These are phyloP conservation scores for Albugo laibachii DNA, from an alignment of 352 stramenopile genomes.

Conservation along the genomic window DNA sequence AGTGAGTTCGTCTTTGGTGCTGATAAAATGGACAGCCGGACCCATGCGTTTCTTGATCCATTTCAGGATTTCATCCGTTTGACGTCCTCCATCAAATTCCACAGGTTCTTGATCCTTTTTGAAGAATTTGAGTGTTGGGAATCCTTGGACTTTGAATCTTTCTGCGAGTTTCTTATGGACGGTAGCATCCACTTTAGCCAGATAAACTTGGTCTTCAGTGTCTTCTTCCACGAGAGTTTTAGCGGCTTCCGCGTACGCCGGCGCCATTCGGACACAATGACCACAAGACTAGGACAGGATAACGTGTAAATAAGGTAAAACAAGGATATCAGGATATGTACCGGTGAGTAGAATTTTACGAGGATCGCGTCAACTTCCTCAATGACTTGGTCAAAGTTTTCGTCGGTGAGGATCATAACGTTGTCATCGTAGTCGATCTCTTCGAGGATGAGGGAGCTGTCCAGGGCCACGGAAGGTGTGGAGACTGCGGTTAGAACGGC, in stretches of 20 bases:
- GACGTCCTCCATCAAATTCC: slow-evolving; percentile 78
- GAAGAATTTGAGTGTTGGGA: slow-evolving; percentile 88
- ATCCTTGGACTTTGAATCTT: slow-evolving; percentile 69
- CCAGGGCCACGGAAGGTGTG: slow-evolving; percentile 22
- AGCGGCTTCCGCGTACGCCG: slow-evolving; percentile 77
- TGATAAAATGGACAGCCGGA: slow-evolving; percentile 68
- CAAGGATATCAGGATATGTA: neutral
- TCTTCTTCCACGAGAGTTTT: slow-evolving; percentile 36
- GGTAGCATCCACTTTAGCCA: slow-evolving; percentile 81
- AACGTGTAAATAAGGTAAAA: neutral
- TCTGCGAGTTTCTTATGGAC: slow-evolving; percentile 57
- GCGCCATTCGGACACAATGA: slow-evolving; percentile 78
- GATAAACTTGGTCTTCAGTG: slow-evolving; percentile 43
- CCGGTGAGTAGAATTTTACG: slow-evolving; percentile 81
- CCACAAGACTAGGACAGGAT: slow-evolving; percentile 35
- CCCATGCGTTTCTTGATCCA: slow-evolving; percentile 86
- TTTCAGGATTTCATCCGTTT: slow-evolving; percentile 68
- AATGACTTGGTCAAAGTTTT: slow-evolving; percentile 83
- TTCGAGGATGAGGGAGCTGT: slow-evolving; percentile 3
- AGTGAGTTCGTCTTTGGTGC: slow-evolving; percentile 40
- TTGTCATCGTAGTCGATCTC: slow-evolving; percentile 76
- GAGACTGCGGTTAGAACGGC: slow-evolving; percentile 23
- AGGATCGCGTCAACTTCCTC: slow-evolving; percentile 68
- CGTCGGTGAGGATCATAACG: slow-evolving; percentile 81
- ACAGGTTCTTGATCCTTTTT: slow-evolving; percentile 56